Conservation (phyloP, 805 yeast species). For the Pichia occidentalis region DNA sequence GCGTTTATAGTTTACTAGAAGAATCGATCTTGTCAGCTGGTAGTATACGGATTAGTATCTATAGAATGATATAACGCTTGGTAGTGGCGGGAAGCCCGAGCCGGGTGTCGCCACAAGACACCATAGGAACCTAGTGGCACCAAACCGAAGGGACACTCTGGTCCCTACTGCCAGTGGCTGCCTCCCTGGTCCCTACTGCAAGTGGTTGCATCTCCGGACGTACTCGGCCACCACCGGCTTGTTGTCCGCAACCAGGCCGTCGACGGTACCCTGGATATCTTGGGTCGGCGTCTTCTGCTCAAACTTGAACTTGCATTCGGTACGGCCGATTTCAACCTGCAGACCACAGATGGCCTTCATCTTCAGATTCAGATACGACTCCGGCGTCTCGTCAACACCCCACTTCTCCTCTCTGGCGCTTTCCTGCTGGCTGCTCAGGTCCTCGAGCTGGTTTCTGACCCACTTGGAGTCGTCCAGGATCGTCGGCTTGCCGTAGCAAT, state of each 20-base stretch:
- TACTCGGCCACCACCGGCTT: constrained; percentile 9
- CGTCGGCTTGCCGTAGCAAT: constrained; percentile 45
- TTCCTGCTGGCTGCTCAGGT: constrained; percentile 44
- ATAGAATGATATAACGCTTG: no score
- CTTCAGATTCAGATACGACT: constrained; percentile 34
- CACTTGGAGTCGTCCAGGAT: constrained; percentile 41
- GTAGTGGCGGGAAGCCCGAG: no score
- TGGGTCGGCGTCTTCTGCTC: constrained; percentile 41
- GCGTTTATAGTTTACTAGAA: no score
- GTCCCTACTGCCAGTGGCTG: no score
- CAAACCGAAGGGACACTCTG: no score
- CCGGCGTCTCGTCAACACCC: constrained; percentile 55
- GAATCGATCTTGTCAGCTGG: no score
- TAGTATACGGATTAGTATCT: no score
- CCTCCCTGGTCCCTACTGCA: no score
- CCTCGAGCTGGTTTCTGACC: constrained; percentile 38
- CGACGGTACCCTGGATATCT: constrained; percentile 47
- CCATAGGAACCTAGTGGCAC: no score
- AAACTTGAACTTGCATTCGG: constrained; percentile 51
- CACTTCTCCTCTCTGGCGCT: constrained; percentile 35
- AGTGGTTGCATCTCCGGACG: constrained; percentile 7
- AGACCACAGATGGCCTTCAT: constrained; percentile 51
- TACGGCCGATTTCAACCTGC: constrained; percentile 40
- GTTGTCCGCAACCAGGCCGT: constrained; percentile 34
- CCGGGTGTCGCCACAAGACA: no score